Base-by-base conservation (phyloP, 2,329 filamentous ascomycete genomes). In the Exophiala lecanii-corni region DNA sequence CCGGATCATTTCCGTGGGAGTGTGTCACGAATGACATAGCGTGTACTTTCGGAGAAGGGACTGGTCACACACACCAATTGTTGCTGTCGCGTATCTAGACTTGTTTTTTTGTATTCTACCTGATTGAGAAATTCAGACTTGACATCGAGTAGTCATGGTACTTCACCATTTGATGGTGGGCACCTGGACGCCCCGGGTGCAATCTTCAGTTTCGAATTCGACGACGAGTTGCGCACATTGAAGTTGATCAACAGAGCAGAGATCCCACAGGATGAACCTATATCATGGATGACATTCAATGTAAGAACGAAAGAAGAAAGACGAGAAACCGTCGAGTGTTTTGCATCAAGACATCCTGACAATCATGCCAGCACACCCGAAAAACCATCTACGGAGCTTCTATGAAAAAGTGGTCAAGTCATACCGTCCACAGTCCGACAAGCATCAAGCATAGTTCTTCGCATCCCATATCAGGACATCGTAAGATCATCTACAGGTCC, bases 381-480 rank as follows among this genome's bases (percentile, higher is more conserved):
- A 91, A 88, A 66, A 84, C 85, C 62, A 82, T 94, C 48, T 94
- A 94, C 64, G 88, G 88, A 57, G 82, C 88, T 3, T 86, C 86
- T 48, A 92, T 92, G 86, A 94, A 94, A 74, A 91, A 89, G 63
- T 94, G 87, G 86, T 83, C 83, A 37, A 89, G 84, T 62, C 91
- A 86, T 64, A 72, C 80, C 34, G 84, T 94, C 57, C 78, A 82
- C 57, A 82, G 78, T 55, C 84, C 87, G 2, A 82, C 79, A 2
- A 79, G 87, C 37, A 92, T 94, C 53, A 68, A 79, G 35, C 87
- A 92, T 55, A 76, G 84, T 62, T 73, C 74, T 33, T 87, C 87
- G 10, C 81, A 88, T 63, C 75, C 84, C 2, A 83, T 94, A 63
- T 80, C 78, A 33, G 83, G 86, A 55, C 77, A 94, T 60, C 78